Conservation (phyloP, 1,139 yeast species). For the Candida sp. region DNA sequence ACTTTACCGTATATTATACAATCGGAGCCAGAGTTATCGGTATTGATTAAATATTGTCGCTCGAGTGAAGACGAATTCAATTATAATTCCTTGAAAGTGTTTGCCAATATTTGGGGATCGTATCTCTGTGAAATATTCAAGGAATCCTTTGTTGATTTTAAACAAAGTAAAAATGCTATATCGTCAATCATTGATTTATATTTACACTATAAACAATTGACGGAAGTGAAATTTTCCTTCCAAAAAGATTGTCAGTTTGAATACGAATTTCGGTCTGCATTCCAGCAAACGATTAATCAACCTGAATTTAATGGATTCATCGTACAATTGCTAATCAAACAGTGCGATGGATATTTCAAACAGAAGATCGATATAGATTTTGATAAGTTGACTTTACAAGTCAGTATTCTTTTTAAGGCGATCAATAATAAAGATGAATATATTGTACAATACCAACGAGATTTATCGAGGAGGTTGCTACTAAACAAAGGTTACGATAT, state of each 20-base stretch:
- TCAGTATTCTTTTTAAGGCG: slow-evolving; percentile 28
- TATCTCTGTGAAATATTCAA: slow-evolving; percentile 4
- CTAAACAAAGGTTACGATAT: slow-evolving; percentile 17
- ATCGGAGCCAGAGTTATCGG: slow-evolving; percentile 13
- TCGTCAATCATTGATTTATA: slow-evolving; percentile 9
- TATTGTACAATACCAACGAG: slow-evolving; percentile 28
- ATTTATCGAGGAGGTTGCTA: slow-evolving; percentile 35
- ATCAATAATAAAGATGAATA: slow-evolving; percentile 34
- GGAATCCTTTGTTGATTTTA: slow-evolving; percentile 1
- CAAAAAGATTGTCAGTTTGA: slow-evolving; percentile 18
- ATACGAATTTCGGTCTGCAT: slow-evolving; percentile 26
- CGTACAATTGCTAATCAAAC: slow-evolving; percentile 27
- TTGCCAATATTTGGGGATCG: slow-evolving; percentile 19
- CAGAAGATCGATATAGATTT: slow-evolving; percentile 12
- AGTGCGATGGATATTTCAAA: slow-evolving; percentile 31
- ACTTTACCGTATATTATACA: slow-evolving; percentile 18
- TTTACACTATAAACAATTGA: slow-evolving; percentile 9
- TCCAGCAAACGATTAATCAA: slow-evolving; percentile 21
- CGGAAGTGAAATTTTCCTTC: slow-evolving; percentile 8
- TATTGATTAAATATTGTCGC: slow-evolving; percentile 16
- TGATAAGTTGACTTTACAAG: slow-evolving; percentile 16
- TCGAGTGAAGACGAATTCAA: slow-evolving; percentile 13
- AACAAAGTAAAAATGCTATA: slow-evolving; percentile 1
- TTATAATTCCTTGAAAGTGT: slow-evolving; percentile 16
- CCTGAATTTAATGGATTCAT: slow-evolving; percentile 15